phyloP scores from a whole-genome alignment of 306 rosid genomes.

The Castanopsis chinensis region DNA sequence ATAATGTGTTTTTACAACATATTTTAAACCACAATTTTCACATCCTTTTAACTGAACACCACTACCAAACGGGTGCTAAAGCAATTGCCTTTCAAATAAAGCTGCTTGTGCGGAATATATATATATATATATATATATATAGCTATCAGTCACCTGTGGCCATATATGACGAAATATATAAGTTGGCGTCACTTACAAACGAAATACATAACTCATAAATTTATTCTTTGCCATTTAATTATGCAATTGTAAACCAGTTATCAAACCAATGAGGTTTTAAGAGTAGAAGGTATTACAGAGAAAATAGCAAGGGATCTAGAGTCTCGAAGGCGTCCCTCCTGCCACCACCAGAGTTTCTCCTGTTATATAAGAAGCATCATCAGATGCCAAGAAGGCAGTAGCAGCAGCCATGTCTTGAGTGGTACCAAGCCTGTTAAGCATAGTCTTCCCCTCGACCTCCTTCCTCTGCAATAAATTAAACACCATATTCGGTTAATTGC shows the following conservation, averaged over 20 bases:
- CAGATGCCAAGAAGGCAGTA: constrained; percentile 82
- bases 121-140: too few species aligned
- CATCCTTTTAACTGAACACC: too few species aligned
- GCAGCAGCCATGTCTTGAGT: constrained; percentile 93
- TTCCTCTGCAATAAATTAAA: constrained; percentile 48
- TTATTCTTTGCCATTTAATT: background rate
- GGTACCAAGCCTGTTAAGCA: constrained; percentile 84
- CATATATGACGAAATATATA: too few species aligned
- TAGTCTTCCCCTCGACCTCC: constrained; percentile 52
- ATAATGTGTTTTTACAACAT: too few species aligned
- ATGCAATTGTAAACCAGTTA: background rate
- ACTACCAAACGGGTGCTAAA: too few species aligned
- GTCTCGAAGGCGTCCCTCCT: constrained; percentile 88
- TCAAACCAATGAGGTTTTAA: background rate
- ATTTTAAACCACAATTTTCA: too few species aligned
- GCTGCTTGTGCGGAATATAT: too few species aligned
- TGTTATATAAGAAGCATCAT: constrained; percentile 88
- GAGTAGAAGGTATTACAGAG: background rate
- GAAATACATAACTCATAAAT: background rate
- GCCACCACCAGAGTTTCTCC: constrained; percentile 95
- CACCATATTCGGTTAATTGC: constrained; percentile 1
- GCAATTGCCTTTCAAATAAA: too few species aligned
- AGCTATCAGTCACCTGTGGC: too few species aligned
- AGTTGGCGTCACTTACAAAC: background rate
- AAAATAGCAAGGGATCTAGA: constrained; percentile 34